These are phyloP conservation scores for Anthracocystis panici-leucophaei DNA, from an alignment of 1,284 basidiomycete genomes.

Conservation along the genomic window DNA sequence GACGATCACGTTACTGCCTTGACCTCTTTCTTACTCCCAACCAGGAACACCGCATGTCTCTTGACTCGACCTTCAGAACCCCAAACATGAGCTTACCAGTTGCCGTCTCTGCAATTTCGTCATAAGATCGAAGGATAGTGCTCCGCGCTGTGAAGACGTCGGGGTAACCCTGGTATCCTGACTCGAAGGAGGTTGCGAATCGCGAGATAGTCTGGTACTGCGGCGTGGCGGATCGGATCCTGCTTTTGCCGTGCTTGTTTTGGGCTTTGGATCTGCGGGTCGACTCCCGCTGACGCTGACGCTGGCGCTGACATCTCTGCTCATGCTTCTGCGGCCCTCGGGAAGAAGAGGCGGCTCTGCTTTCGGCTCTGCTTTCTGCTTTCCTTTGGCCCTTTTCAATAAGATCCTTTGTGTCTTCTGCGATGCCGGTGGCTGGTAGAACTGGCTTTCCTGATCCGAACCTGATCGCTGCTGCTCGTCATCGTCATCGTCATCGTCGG, in stretches of 20 bases:
- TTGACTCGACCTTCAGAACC: not conserved
- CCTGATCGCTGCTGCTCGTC: constrained; percentile 2
- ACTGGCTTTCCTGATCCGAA: constrained; percentile 1
- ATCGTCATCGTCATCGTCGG: not conserved
- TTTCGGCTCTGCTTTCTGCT: constrained; percentile 8
- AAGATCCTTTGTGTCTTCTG: not conserved
- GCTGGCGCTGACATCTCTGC: not conserved
- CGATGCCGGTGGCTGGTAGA: not conserved
- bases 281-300: not conserved
- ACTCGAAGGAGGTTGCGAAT: constrained; percentile 17
- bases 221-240: constrained; percentile 15
- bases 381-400: not conserved
- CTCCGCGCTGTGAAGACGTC: not conserved
- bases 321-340: not conserved
- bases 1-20: not conserved
- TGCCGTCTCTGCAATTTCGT: constrained; percentile 5
- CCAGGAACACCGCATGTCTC: no score
- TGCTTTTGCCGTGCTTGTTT: not conserved
- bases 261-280: not conserved
- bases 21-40: not conserved
- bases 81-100: constrained; percentile 21
- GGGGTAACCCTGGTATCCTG: constrained; percentile 5
- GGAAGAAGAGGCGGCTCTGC: not conserved
- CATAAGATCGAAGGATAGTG: constrained; percentile 4
- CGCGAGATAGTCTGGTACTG: constrained; percentile 20